Base-by-base conservation (phyloP, 2,329 filamentous ascomycete genomes). In the Stromatinia cepivora region DNA sequence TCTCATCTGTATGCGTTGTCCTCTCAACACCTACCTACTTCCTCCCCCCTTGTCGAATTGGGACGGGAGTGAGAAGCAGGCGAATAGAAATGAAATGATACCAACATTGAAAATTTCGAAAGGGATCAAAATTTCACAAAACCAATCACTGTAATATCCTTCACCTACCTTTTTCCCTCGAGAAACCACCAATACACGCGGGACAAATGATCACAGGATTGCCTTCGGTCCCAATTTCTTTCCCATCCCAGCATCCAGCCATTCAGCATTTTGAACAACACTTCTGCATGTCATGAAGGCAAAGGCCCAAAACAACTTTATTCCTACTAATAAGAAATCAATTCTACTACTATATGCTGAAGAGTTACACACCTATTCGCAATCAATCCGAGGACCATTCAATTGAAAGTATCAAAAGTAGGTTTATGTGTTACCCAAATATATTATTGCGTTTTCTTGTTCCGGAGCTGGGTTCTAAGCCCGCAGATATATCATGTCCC, bases 1-100 rank as follows among this genome's bases (percentile, higher is more conserved):
- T 50, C 22, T 46, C 50, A 53, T 64, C 66, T 64, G 57, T 31
- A 68, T 68, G 66, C 66, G 66, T 68, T 68, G 66, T 68, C n/a
- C 36, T 54, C 22, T 8, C 34, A 25, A 17, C 46, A 20, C 66
- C 25, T n/a, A 22, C 20, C 46, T 39, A 25, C 25, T 3, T 48
- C 13, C 42, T n/a, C n/a, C 42, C 59, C 59, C 45, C 59, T 50
- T 20, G 46, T 63, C 57, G 36, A 25, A 67, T 54, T 54, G 48
- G 50, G 46, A 64, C 58, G 66, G 63, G 45, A 67, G 31, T 20
- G n/a, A 28, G 31, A 15, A 50, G 39, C 54, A 59, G 45, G 34
- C 65, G 53, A 66, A 66, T 58, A 59, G 39, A 62, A 50, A 66
- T 39, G 36, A 13, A 13, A 39, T 66, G 63, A 25, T 52, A 66